Evolutionary conservation across 768 basidiomycete genomes (phyloP), one percentile per base, ranked within the genome.

Genomic region (Tremella fuciformis): DNA sequence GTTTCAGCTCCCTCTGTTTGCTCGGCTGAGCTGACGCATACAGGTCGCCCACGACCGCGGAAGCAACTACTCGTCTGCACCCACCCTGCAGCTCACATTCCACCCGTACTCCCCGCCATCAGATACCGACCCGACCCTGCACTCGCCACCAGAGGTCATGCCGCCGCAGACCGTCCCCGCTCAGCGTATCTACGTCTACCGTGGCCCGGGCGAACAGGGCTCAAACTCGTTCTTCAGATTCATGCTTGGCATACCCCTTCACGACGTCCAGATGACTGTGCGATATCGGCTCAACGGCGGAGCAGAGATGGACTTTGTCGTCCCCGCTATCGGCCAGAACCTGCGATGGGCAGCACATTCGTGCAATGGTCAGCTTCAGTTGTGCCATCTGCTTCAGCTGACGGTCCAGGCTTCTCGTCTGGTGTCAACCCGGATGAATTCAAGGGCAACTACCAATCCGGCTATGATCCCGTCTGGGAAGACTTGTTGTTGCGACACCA

Each of bases 201-300:
- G 19, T 13, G 51, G 51, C 6, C n/a, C 22, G 42, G 42, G 22
- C 2, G 38, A 34, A 16, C 51, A 39, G 8, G 93, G 91, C 3
- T 86, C 87, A 0, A 91, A 84, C 71, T 90, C 90, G 0, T 99
- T 99, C 80, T 98, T 91, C 88, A 83, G 94, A 53, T 97, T 97
- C 79, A 81, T 86, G 69, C 84, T 97, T 49, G 84, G 86, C 62
- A 82, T 99, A 55, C 91, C 90, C 0, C 76, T 97, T 1, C 81
- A 82, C 1, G 77, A 80, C 8, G 79, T 80, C 38, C 89, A 94
- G 78, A 88, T 91, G 82, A 78, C 80, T 50, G 81, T 98, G 52
- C 81, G 78, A 55, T 99, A 99, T 76, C 82, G 82, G 53, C 81
- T 99, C 68, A 97, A 98, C 74, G 79, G 83, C 9, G 88, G 92